phyloP scores from a whole-genome alignment of 371 early-diverging fungal species.

The Basidiobolus meristosporus region DNA sequence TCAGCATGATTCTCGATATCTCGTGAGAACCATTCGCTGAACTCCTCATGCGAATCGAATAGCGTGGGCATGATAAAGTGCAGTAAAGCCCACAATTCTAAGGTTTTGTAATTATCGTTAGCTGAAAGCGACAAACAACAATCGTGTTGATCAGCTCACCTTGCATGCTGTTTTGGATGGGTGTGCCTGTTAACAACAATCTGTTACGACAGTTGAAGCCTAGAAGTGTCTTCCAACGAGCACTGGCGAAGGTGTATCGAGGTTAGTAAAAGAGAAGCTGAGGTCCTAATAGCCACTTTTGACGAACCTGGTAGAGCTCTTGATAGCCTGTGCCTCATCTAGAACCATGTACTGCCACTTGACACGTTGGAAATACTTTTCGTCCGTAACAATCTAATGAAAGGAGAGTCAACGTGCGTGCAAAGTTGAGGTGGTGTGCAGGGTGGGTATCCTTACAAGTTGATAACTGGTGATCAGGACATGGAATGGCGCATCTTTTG shows the following conservation, averaged over 20 bases:
- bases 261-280: background rate
- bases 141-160: conserved; percentile 5
- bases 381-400: conserved; percentile 51
- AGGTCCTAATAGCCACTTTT: background rate
- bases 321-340: conserved; percentile 97
- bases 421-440: background rate
- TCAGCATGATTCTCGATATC: conserved; percentile 88
- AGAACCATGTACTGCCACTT: conserved; percentile 98
- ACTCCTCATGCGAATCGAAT: conserved; percentile 89
- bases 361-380: conserved; percentile 66
- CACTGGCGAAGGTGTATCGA: conserved; percentile 10
- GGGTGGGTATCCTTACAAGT: conserved; percentile 17
- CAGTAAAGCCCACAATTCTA: conserved; percentile 89
- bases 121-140: conserved; percentile 4
- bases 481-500: conserved; percentile 74
- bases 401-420: background rate
- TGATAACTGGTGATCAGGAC: conserved; percentile 92
- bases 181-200: conserved; percentile 88
- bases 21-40: conserved; percentile 89
- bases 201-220: conserved; percentile 85
- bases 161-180: conserved; percentile 94
- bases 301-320: conserved; percentile 44
- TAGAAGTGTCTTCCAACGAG: conserved; percentile 89
- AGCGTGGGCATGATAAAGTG: conserved; percentile 98
- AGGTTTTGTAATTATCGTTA: no score